Base-by-base conservation (phyloP, 331 rosid genomes). In the Prunus yedoensis region DNA sequence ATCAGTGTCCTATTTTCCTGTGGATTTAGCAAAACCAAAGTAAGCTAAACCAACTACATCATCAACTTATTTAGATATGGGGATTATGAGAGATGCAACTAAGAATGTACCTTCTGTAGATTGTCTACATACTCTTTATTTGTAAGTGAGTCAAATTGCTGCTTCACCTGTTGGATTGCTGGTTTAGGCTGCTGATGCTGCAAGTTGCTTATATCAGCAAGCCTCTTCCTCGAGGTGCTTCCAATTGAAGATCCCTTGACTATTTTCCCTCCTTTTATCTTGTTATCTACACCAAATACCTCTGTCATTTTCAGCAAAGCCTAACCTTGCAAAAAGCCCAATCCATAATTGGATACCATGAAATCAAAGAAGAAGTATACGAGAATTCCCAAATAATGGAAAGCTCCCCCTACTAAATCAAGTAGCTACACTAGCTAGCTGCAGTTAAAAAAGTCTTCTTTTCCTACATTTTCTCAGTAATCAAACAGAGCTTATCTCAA, bases 191-290 rank as follows among this genome's bases (percentile, higher is more conserved):
- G 17, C 58, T 59, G 75, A 73, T 74, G 84, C 79, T 78, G 83
- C 82, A 74, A 16, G 86, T 94, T 94, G 82, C 92, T 94, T 50
- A 94, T 81, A 62, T 91, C 96, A 4, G 87, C 80, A 57, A 94
- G 97, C 73, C 56, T 75, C 81, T 81, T 91, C 81, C 88, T 86
- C 23, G 58, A 82, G 30, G 81, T n/a, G 63, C 80, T 77, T 79
- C 84, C 93, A 14, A 75, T 70, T 51, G 80, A 75, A 56, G 71
- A 79, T 43, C 76, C 82, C 81, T 78, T 87, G 12, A 53, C 62
- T 71, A 56, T 13, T 84, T 74, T 85, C 46, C 65, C 89, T 58
- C 80, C 84, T 71, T 72, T 79, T 14, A 74, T 5, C 62, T 81
- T 82, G 20, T 52, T 43, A 66, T 83, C 95, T 91, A 77, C 21